Evolutionary conservation across 768 basidiomycete species (phyloP), one percentile per base, ranked within the genome.

Genomic region (Sporobolomyces roseus): DNA sequence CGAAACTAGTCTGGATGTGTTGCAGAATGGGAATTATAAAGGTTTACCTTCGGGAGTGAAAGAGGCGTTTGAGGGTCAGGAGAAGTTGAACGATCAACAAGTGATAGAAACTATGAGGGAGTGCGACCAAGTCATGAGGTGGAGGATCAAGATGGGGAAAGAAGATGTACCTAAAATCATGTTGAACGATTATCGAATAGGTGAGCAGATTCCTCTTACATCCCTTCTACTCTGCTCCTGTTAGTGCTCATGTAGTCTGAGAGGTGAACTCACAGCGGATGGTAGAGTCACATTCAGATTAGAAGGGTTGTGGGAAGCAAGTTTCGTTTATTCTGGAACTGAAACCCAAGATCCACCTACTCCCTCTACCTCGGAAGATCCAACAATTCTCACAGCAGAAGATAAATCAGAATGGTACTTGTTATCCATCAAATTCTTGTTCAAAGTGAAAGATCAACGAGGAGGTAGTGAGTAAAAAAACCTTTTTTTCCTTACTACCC

Each of bases 1-100:
- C 29, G 83, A 93, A 6, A 94, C 92, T 1, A 93, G 93, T 29
- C 80, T 97, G 43, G 89, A 93, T 73, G 89, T 97, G 62, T 82
- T 96, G 36, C 89, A 89, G 2, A 87, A 86, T 17, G 93, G 93
- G 0, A 87, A 89, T 21, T 98, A 97, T 76, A 82, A 85, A 45
- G 83, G 91, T 32, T 84, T 98, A 21, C 93, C 94, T 23, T 83
- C 85, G 2, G 82, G 81, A 59, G 25, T 72, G 0, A 10, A 35
- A 1, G 65, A 66, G 6, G 53, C 29, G 17, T 73, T 75, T n/a
- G 32, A 25, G 7, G 38, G 43, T 9, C 43, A 43, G 21, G 60
- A 62, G 5, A 60, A 45, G 14, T 19, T 72, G 8, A 8, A 14
- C 16, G 87, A 91, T 75, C 78, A 80, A 1, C 82, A 88, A 71